Evolutionary conservation across 1,284 basidiomycete species (phyloP), one percentile per base, ranked within the genome.

Genomic region (Pholiota adiposa): DNA sequence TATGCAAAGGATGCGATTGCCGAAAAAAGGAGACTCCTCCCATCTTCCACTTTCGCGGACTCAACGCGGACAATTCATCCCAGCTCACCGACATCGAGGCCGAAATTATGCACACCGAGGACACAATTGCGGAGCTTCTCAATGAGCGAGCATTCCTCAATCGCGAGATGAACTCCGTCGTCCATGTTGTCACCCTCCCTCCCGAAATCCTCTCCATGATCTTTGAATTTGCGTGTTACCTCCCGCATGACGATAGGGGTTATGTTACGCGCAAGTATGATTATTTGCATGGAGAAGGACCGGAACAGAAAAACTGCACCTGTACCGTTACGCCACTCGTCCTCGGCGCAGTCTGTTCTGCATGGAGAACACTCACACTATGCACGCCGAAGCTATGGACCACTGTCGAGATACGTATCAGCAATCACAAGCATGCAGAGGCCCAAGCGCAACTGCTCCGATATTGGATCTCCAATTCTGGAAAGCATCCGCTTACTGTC

Each of bases 311-410:
- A 3, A 51, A 48, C n/a, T 21, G 41, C 2, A 58, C 52, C n/a
- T n/a, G n/a, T n/a, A 61, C 62, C 1, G 58, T 66, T 14, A 63
- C 64, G 16, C 64, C 66, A 2, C 18, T 65, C 7, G 58, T 65
- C 25, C 38, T 67, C 1, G 64, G 66, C 14, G 53, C 51, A 9
- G 54, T 67, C 2, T 67, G 66, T 43, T 60, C 48, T 21, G 54
- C 56, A 12, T 67, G 66, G 66, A 48, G 64, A 7, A 48, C 53
- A 11, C 50, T 64, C 27, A 56, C 64, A 11, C 55, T 44, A 41
- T 31, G 50, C 7, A 43, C 61, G 3, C 54, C 66, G 11, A 61
- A 61, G 43, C 56, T 67, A 6, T 67, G 66, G 66, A n/a, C n/a
- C n/a, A n/a, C n/a, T n/a, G n/a, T 67, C 14, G 56, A 27, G 0